These are phyloP conservation scores for Paraphoma chrysanthemicola DNA, from an alignment of 2,329 filamentous ascomycete species.

Conservation along the genomic window DNA sequence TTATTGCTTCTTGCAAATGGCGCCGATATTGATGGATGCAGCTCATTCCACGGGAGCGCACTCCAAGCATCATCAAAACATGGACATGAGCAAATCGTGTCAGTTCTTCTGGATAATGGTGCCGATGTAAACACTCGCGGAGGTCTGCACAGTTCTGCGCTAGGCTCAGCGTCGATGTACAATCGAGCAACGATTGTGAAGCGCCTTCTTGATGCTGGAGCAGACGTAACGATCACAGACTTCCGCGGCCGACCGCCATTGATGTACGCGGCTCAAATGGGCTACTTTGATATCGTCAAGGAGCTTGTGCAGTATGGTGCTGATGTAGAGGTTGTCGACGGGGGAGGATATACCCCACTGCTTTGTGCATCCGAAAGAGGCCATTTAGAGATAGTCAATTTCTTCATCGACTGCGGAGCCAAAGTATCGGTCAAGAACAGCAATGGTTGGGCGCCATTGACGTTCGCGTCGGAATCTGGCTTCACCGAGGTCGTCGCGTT, in stretches of 20 bases:
- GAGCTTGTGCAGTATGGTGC: background rate
- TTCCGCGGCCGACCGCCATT: background rate
- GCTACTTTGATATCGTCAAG: background rate
- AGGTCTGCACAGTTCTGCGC: slow-evolving; percentile 9
- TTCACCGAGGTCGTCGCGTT: too few relatives aligned
- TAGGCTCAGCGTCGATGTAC: slow-evolving; percentile 22
- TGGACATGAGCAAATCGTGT: slow-evolving; percentile 3
- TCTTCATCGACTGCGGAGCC: too few relatives aligned
- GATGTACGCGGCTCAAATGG: background rate
- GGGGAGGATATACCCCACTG: background rate
- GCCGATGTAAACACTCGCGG: slow-evolving; percentile 1
- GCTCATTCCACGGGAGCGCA: background rate
- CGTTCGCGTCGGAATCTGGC: too few relatives aligned
- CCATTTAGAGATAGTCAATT: too few relatives aligned
- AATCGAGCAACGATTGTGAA: slow-evolving; percentile 23
- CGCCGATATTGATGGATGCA: too few relatives aligned
- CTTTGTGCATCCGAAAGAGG: too few relatives aligned
- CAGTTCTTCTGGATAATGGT: slow-evolving; percentile 13
- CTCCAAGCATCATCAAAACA: background rate
- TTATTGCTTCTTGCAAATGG: too few relatives aligned
- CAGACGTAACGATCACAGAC: background rate
- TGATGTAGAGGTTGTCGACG: background rate
- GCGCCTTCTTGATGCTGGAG: slow-evolving; percentile 9
- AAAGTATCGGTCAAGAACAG: too few relatives aligned
- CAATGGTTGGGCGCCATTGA: too few relatives aligned